Evolutionary conservation across 73 alveolate species (phyloP).

Genomic region (Tetrahymena elliotti): DNA sequence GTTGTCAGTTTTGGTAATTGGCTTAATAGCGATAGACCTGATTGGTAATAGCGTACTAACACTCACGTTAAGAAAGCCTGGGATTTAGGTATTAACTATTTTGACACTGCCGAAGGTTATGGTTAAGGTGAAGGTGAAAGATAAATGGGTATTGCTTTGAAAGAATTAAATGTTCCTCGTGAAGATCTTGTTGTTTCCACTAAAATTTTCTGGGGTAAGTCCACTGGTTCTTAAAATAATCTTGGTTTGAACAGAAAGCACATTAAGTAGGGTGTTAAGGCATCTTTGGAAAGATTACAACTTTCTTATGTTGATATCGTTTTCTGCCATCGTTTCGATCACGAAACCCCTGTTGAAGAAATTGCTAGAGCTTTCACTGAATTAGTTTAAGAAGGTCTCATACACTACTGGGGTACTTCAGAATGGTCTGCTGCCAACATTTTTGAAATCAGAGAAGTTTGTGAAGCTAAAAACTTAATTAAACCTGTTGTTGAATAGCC

Average conservation of each 20-base stretch:
- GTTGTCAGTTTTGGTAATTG: constrained; percentile 77
- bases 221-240: constrained; percentile 26
- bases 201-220: constrained; percentile 67
- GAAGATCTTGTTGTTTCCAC: constrained; percentile 78
- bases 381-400: constrained; percentile 74
- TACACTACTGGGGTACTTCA: constrained; percentile 98
- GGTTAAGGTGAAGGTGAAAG: constrained; percentile 82
- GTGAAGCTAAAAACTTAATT: constrained; percentile 55
- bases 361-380: constrained; percentile 80
- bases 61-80: constrained; percentile 50
- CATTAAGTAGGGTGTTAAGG: constrained; percentile 69
- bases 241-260: constrained; percentile 75
- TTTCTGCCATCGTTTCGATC: constrained; percentile 83
- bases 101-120: constrained; percentile 91
- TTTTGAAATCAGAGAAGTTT: constrained; percentile 61
- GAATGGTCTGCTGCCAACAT: constrained; percentile 85
- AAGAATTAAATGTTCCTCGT: constrained; percentile 37
- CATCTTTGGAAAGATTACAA: constrained; percentile 69
- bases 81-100: constrained; percentile 87
- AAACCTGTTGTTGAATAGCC: constrained; percentile 93
- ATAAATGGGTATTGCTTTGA: constrained; percentile 47
- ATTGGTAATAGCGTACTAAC: constrained; percentile 7
- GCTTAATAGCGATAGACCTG: constrained; percentile 53
- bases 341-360: constrained; percentile 85
- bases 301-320: constrained; percentile 82